phyloP scores from a whole-genome alignment of 2,329 filamentous ascomycete species.

The Incumbomyces lentus region DNA sequence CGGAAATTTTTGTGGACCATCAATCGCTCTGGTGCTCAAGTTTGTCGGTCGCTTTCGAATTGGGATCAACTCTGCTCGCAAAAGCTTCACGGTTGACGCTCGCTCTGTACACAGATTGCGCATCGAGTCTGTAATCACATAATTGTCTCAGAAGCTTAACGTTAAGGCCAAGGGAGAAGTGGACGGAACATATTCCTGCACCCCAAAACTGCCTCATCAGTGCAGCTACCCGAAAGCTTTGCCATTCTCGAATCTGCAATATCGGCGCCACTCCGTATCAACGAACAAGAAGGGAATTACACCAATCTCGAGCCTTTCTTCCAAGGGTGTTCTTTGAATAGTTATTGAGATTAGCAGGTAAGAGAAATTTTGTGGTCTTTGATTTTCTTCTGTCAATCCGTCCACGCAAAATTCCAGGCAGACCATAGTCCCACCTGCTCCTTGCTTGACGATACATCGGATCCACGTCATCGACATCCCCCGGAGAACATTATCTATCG shows the following conservation, averaged over 20 bases:
- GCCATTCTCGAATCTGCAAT: slow-evolving; percentile 2
- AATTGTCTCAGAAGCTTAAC: background rate
- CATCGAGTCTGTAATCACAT: background rate
- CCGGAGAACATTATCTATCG: background rate
- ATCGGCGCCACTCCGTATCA: background rate
- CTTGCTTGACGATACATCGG: slow-evolving; percentile 2
- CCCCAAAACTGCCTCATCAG: slow-evolving; percentile 6
- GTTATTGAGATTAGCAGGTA: slow-evolving; percentile 6
- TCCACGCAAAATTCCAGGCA: slow-evolving; percentile 1
- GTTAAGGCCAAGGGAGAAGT: background rate
- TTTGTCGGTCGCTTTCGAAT: background rate
- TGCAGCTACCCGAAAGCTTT: slow-evolving; percentile 5
- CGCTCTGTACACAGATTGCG: slow-evolving; percentile 1
- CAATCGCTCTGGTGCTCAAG: slow-evolving; percentile 17
- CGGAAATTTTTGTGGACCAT: slow-evolving; percentile 9
- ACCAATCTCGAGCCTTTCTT: slow-evolving; percentile 4
- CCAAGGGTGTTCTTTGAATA: background rate
- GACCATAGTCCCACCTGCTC: slow-evolving; percentile 12
- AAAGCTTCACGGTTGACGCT: slow-evolving; percentile 5
- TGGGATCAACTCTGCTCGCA: background rate
- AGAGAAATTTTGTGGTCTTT: slow-evolving; percentile 5
- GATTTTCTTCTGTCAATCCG: slow-evolving; percentile 1
- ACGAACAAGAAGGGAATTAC: slow-evolving; percentile 1
- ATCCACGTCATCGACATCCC: background rate
- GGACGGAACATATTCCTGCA: slow-evolving; percentile 2